Conservation (phyloP, 2,329 filamentous ascomycete genomes). For the Fusarium penzigii region DNA sequence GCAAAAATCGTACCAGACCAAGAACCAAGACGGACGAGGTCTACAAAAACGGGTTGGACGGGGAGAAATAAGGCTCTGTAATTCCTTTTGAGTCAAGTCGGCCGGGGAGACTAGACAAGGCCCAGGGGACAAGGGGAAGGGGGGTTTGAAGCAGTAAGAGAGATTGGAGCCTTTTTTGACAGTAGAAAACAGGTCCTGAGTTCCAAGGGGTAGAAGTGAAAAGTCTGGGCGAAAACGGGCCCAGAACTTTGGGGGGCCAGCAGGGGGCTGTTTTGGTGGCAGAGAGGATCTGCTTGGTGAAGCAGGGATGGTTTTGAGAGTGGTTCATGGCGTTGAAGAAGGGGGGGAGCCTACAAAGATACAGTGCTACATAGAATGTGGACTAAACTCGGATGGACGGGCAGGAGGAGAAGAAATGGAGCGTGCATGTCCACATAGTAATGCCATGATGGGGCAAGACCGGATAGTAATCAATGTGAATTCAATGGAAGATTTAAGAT, state of each 20-base stretch:
- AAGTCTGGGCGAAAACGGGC: neutral
- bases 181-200: slow-evolving; percentile 2
- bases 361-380: no score
- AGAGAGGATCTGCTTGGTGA: slow-evolving; percentile 9
- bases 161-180: slow-evolving; percentile 5
- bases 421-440: no score
- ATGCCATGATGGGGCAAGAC: neutral
- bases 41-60: neutral
- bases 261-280: no score
- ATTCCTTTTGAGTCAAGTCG: neutral
- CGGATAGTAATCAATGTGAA: no score
- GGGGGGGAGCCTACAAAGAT: slow-evolving; percentile 1
- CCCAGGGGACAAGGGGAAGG: slow-evolving; percentile 13
- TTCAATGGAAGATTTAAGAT: no score
- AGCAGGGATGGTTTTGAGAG: neutral
- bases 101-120: slow-evolving; percentile 11
- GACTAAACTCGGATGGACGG: no score
- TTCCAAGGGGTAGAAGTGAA: neutral
- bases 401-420: no score
- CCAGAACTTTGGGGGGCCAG: no score
- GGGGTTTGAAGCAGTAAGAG: slow-evolving; percentile 11
- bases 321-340: slow-evolving; percentile 9
- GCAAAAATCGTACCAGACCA: slow-evolving; percentile 29
- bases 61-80: neutral
- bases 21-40: slow-evolving; percentile 21